Conservation (phyloP, 2,329 filamentous ascomycete genomes). For the Sporothrix pseudoabietina region DNA sequence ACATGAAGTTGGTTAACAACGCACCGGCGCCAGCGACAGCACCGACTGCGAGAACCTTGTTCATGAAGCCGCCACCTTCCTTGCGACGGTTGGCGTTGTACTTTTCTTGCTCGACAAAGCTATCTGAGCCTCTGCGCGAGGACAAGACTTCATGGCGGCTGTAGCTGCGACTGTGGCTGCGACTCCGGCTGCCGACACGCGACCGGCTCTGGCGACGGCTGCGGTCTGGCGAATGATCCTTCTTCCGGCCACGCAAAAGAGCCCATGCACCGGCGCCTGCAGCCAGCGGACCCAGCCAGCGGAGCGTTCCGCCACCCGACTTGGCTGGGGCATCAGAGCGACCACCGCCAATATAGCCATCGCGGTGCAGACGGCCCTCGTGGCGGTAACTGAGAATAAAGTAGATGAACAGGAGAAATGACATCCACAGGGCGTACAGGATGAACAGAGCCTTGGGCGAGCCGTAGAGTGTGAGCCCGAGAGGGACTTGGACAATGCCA, state of each 20-base stretch:
- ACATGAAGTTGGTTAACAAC: conserved; percentile 61
- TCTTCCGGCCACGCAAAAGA: conserved; percentile 49
- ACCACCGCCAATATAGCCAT: conserved; percentile 60
- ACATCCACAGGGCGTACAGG: conserved; percentile 77
- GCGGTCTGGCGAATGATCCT: conserved; percentile 37
- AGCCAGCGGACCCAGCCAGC: conserved; percentile 57
- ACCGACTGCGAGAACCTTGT: conserved; percentile 61
- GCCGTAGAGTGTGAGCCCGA: conserved; percentile 89
- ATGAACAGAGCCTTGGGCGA: conserved; percentile 85
- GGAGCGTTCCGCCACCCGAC: conserved; percentile 41
- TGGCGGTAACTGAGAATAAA: conserved; percentile 77
- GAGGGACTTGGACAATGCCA: conserved; percentile 81
- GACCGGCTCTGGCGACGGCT: conserved; percentile 44
- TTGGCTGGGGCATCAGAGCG: conserved; percentile 54
- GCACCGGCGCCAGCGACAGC: conserved; percentile 65
- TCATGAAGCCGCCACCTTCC: conserved; percentile 56
- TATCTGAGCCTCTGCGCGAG: conserved; percentile 57
- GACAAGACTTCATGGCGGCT: conserved; percentile 53
- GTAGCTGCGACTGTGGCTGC: conserved; percentile 38
- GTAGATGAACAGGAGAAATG: conserved; percentile 70
- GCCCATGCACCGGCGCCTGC: conserved; percentile 56
- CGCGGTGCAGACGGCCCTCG: conserved; percentile 52
- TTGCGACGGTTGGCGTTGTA: conserved; percentile 54
- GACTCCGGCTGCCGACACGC: conserved; percentile 40
- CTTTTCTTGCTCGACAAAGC: conserved; percentile 67